Conservation (phyloP, 345 rosid species). For the Limnanthes douglasii region DNA sequence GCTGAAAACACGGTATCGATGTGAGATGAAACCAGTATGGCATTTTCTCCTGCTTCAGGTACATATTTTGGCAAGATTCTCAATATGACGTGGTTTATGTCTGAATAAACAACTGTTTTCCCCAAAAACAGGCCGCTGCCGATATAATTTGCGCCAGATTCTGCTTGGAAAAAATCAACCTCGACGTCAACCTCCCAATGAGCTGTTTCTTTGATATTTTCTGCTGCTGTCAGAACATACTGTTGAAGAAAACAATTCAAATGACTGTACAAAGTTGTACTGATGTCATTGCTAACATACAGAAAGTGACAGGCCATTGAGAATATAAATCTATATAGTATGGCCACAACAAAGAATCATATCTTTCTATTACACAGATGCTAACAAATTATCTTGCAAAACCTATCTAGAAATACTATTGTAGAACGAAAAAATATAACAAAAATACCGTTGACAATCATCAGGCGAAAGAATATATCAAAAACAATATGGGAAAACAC, state of each 20-base stretch:
- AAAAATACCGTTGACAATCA: no score
- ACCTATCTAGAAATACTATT: no score
- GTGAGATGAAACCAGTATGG: constrained; percentile 87
- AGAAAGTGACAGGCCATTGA: no score
- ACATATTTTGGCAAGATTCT: constrained; percentile 69
- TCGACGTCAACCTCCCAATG: constrained; percentile 82
- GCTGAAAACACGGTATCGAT: constrained; percentile 81
- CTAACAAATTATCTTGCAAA: no score
- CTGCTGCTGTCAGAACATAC: constrained; percentile 70
- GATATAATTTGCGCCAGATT: constrained; percentile 51
- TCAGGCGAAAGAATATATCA: no score
- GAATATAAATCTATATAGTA: no score
- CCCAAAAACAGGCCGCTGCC: constrained; percentile 55
- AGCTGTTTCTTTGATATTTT: constrained; percentile 42
- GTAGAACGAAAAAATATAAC: no score
- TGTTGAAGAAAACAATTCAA: constrained; percentile 17
- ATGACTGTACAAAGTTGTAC: not conserved
- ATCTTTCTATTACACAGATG: no score
- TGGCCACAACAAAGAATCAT: no score
- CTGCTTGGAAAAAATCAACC: constrained; percentile 57
- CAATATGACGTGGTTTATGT: constrained; percentile 53
- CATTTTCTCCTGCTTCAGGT: constrained; percentile 55
- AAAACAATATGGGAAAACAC: no score
- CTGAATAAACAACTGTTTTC: constrained; percentile 74
- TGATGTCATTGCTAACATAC: no score